Evolutionary conservation across 1,139 yeast species (phyloP), one percentile per base, ranked within the genome.

Genomic region (Hemisphaericaspora lyxosophila): DNA sequence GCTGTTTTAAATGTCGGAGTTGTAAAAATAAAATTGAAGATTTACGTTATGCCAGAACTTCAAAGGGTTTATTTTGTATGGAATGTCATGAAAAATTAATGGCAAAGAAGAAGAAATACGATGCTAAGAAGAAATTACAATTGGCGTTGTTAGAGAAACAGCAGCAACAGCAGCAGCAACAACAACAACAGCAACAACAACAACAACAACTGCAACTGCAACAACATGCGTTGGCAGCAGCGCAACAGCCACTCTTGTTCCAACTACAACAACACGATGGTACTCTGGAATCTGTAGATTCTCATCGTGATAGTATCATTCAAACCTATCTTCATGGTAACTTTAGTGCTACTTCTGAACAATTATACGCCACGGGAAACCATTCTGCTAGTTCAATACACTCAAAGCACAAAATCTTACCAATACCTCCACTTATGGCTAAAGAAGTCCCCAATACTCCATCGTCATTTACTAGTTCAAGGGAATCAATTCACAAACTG

Each of bases 11-110:
- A 50, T 92, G 98, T 60, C 80, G 95, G 38, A 83, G 88, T 48
- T 92, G 98, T 66, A 85, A 85, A 55, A 80, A 79, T 48, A 84
- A 85, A 48, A 92, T 92, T 45, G 95, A 87, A 54, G 97, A 92
- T 60, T 68, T 90, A 50, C 73, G 90, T 46, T 94, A 92, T 55
- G 98, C 98, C 17, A 74, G 96, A 55, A 92, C 98, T 0, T 83
- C 94, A 32, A 90, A 86, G 55, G 98, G 98, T 0, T 68, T 92
- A 26, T 92, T 90, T 57, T 92, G 98, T 65, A 86, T 92, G 87
- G 73, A 75, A 27, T 92, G 98, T 58, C 97, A 92, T 60, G 94
- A 88, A 54, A 80, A 84, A 52, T 66, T 92, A 43, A 67, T 92
- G 60, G 92, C 82, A 23, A 75, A 80, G 50, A 82, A 83, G 67